Evolutionary conservation across 2,329 filamentous ascomycete genomes (phyloP).

Genomic region (Aaosphaeria arxii): DNA sequence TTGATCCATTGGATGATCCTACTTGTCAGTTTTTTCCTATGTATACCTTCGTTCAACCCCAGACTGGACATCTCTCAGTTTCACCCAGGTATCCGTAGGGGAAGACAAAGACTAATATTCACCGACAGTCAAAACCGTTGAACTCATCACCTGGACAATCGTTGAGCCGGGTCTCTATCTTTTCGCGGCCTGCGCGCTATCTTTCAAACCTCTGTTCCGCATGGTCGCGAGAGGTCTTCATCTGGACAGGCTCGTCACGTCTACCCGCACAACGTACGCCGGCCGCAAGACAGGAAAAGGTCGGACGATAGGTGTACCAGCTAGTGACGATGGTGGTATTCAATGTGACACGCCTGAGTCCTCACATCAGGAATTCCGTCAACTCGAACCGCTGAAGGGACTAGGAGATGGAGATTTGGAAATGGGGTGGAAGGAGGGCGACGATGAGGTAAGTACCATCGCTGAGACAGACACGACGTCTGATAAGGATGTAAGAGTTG

Average conservation of each 20-base stretch:
- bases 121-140: slow-evolving; percentile 9
- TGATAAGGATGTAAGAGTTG: too few relatives aligned
- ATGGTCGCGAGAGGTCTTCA: slow-evolving; percentile 16
- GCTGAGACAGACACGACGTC: too few relatives aligned
- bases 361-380: slow-evolving; percentile 4
- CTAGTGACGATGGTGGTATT: slow-evolving; percentile 1
- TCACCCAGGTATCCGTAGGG: too few relatives aligned
- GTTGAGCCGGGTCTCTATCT: slow-evolving; percentile 26
- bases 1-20: slow-evolving; percentile 12
- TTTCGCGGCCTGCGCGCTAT: slow-evolving; percentile 18
- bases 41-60: not conserved
- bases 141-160: slow-evolving; percentile 22
- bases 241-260: slow-evolving; percentile 14
- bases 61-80: not conserved
- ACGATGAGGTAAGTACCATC: too few relatives aligned
- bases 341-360: slow-evolving; percentile 11
- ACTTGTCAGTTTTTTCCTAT: slow-evolving; percentile 13
- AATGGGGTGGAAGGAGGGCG: not conserved
- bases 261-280: slow-evolving; percentile 9
- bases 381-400: slow-evolving; percentile 6
- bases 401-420: not conserved
- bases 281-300: not conserved
- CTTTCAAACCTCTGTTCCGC: slow-evolving; percentile 22
- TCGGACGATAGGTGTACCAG: not conserved
- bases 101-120: not conserved